Evolutionary conservation across 768 basidiomycete genomes (phyloP), one percentile per base, ranked within the genome.

Genomic region (Pholiota molesta): DNA sequence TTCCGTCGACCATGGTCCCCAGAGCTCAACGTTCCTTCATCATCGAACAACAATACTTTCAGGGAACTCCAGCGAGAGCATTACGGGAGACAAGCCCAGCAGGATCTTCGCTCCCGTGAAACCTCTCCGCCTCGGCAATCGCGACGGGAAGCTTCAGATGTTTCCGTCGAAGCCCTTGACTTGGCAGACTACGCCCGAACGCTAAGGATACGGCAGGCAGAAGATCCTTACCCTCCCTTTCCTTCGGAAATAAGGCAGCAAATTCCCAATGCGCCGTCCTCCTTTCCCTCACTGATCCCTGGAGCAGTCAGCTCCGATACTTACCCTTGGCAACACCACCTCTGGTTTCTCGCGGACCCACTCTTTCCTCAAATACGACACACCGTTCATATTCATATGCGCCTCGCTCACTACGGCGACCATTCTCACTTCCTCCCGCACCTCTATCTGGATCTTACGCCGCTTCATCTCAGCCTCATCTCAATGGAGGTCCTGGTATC

Each of bases 1-100:
- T 83, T 86, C 69, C 84, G 83, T 57, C 77, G 86, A 23, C 87
- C 87, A 59, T 88, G 87, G 87, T 88, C 87, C 55, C 87, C 87
- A 62, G 84, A 87, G 66, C 79, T 79, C 21, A 79, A 80, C 64
- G 80, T 19, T 83, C 60, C 78, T 82, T 14, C 69, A 76, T 78
- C 79, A 42, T 72, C 76, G 23, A 60, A 47, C 26, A 62, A 51
- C 40, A 52, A 60, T 29, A 33, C 57, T 11, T 68, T 64, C 47
- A 63, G 61, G 14, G 28, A 21, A 47, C 67, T 67, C 21, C 66
- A 65, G 61, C 59, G 63, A 42, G 59, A 51, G 11, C 19, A 68
- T 58, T 45, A 61, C 61, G 51, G 60, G 44, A 40, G 65, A 19
- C 56, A 52, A 26, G 55, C 40, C 21, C 55, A 63, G 19, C 60